A percentile compares a stretch with the other conserved stretches of the same genome.
phyloP scores from a whole-genome alignment of 371 early-diverging fungal species.

The Vairimorpha necatrix region DNA sequence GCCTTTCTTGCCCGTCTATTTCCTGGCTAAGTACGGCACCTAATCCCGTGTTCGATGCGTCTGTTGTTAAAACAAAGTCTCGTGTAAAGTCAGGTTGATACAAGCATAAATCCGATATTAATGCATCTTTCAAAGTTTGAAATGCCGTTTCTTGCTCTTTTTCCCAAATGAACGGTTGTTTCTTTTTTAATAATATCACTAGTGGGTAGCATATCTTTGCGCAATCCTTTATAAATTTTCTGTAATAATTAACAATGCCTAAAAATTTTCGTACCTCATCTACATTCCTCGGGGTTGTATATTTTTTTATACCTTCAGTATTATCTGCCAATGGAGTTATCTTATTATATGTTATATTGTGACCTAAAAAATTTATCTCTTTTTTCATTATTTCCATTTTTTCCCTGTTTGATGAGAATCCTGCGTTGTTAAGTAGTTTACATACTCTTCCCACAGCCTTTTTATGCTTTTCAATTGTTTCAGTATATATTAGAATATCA shows the following conservation, averaged over 20 bases:
- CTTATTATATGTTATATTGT: background rate
- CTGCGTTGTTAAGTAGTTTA: background rate
- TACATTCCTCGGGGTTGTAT: background rate
- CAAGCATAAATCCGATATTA: background rate
- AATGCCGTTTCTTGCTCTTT: conserved; percentile 8
- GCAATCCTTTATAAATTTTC: conserved; percentile 14
- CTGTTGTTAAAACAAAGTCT: conserved; percentile 40
- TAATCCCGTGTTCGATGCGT: conserved; percentile 43
- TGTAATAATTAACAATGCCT: conserved; percentile 26
- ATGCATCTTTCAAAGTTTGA: background rate
- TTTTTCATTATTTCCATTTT: conserved; percentile 14
- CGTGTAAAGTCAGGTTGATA: conserved; percentile 24
- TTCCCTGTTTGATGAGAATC: conserved; percentile 19
- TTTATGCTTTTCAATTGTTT: conserved; percentile 35
- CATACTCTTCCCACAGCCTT: background rate
- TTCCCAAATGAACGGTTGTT: background rate
- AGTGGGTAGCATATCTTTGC: background rate
- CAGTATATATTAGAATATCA: conserved; percentile 2
- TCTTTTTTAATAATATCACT: background rate
- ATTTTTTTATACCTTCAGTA: no score
- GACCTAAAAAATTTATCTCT: conserved; percentile 43
- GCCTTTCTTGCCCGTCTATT: conserved; percentile 6
- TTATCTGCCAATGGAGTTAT: background rate
- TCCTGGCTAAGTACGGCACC: conserved; percentile 45
- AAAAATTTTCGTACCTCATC: conserved; percentile 21